Evolutionary conservation across 768 basidiomycete species (phyloP).

Genomic region (Lactifluus rugatus): DNA sequence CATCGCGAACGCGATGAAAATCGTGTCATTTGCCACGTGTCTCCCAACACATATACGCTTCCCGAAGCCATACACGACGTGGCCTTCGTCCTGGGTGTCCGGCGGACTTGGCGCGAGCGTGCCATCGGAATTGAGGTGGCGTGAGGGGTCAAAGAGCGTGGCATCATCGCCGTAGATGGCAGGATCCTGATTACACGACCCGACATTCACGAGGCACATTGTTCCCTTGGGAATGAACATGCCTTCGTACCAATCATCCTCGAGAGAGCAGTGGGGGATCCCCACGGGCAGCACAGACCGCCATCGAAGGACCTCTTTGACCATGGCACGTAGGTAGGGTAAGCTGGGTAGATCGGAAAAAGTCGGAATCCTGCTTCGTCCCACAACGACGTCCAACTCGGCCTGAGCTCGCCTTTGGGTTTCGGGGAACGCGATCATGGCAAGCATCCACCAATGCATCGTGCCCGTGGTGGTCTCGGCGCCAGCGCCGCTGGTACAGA

Average conservation of each 20-base stretch:
- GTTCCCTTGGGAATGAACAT: constrained; percentile 30
- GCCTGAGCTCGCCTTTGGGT: constrained; percentile 18
- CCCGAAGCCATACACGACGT: constrained; percentile 26
- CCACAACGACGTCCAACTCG: constrained; percentile 22
- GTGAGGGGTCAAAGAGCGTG: constrained; percentile 21
- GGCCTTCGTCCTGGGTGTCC: constrained; percentile 27
- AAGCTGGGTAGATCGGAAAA: constrained; percentile 18
- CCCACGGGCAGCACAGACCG: constrained; percentile 15
- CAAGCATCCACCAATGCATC: constrained; percentile 19
- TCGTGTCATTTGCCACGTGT: constrained; percentile 27
- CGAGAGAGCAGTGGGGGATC: constrained; percentile 16
- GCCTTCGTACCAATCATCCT: constrained; percentile 27
- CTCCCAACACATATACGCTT: constrained; percentile 28
- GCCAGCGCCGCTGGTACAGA: constrained; percentile 10
- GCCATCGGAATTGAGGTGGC: constrained; percentile 24
- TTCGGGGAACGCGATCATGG: constrained; percentile 21
- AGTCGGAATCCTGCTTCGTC: constrained; percentile 14
- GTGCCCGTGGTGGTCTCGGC: constrained; percentile 18
- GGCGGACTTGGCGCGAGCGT: constrained; percentile 17
- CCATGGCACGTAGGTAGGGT: constrained; percentile 22
- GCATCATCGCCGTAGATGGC: constrained; percentile 24
- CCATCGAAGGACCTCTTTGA: constrained; percentile 21
- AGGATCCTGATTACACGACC: constrained; percentile 24
- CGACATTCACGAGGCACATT: constrained; percentile 26
- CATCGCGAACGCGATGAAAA: constrained; percentile 29